A percentile compares a stretch with the other conserved stretches of the same genome.
These are phyloP conservation scores for Colletotrichum melonis DNA, from an alignment of 2,329 filamentous ascomycete species.

Conservation along the genomic window DNA sequence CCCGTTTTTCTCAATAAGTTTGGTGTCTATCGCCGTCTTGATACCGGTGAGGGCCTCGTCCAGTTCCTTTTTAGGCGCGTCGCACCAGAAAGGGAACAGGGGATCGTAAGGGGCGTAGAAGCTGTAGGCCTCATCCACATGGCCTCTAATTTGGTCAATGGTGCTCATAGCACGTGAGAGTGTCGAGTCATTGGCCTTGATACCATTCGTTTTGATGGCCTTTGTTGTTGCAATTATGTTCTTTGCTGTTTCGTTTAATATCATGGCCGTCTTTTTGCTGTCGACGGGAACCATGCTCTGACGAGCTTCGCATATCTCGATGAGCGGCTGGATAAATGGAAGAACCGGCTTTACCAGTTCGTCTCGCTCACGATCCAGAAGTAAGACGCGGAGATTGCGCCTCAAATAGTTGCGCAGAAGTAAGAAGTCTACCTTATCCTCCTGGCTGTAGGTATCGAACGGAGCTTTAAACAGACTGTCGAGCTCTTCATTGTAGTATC, in stretches of 20 bases:
- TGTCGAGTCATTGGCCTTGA: slow-evolving; percentile 38
- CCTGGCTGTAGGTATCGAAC: slow-evolving; percentile 48
- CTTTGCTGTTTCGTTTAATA: slow-evolving; percentile 50
- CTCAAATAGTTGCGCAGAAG: slow-evolving; percentile 60
- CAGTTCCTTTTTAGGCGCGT: slow-evolving; percentile 54
- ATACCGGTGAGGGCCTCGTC: slow-evolving; percentile 49
- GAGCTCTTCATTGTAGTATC: slow-evolving; percentile 56
- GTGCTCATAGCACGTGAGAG: slow-evolving; percentile 45
- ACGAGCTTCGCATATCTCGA: slow-evolving; percentile 59
- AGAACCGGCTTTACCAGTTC: slow-evolving; percentile 52
- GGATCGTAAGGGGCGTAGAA: slow-evolving; percentile 69
- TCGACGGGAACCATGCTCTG: slow-evolving; percentile 56
- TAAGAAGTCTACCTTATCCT: slow-evolving; percentile 60
- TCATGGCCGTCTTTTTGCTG: slow-evolving; percentile 54
- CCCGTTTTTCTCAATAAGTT: slow-evolving; percentile 42
- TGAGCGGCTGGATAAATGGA: slow-evolving; percentile 55
- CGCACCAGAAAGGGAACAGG: slow-evolving; percentile 67
- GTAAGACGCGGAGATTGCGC: slow-evolving; percentile 39
- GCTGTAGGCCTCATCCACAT: slow-evolving; percentile 57
- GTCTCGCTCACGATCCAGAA: slow-evolving; percentile 47
- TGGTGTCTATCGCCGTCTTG: slow-evolving; percentile 49
- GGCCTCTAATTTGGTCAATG: slow-evolving; percentile 51
- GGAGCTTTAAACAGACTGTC: slow-evolving; percentile 39
- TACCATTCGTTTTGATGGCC: slow-evolving; percentile 47
- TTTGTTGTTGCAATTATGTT: slow-evolving; percentile 46